Percentiles rank a stretch among this genome's conserved stretches.
Conservation (phyloP, 805 yeast genomes). For the Saccharomycopsis sp. region DNA sequence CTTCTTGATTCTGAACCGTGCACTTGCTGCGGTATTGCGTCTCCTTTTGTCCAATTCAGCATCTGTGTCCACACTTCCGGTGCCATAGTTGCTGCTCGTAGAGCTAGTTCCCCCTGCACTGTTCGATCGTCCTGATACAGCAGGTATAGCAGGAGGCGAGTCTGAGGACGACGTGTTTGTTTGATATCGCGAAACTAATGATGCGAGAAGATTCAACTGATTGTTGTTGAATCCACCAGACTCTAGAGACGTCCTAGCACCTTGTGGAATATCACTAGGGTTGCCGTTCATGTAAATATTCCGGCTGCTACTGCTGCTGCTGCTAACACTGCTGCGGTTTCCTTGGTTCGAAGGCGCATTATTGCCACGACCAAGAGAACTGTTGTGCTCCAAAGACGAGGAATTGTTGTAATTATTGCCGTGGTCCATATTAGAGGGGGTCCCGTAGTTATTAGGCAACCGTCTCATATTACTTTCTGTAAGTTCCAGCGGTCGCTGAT, state of each 20-base stretch:
- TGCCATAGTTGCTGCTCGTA: not conserved
- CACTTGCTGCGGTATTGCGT: slow-evolving; percentile 60
- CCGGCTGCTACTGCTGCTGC: slow-evolving; percentile 10
- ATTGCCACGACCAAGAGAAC: slow-evolving; percentile 7
- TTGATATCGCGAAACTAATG: slow-evolving; percentile 36
- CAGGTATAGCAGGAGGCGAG: not conserved
- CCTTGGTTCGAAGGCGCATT: not conserved
- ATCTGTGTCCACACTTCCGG: not conserved
- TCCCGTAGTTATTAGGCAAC: not conserved
- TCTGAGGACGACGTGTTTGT: not conserved
- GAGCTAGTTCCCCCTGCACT: not conserved
- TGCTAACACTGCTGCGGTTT: slow-evolving; percentile 1
- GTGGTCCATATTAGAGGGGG: not conserved
- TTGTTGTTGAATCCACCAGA: slow-evolving; percentile 61
- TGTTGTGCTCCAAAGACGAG: not conserved
- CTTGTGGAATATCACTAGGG: slow-evolving; percentile 44
- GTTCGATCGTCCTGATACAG: not conserved
- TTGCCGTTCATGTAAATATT: slow-evolving; percentile 5
- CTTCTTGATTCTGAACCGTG: slow-evolving; percentile 57
- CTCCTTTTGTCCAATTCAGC: slow-evolving; percentile 40
- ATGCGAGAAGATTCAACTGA: slow-evolving; percentile 69
- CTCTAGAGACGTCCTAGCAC: slow-evolving; percentile 56
- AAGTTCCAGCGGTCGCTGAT: not conserved
- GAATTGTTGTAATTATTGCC: not conserved
- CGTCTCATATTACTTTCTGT: not conserved